Conservation (phyloP, 768 basidiomycete species). For the Lactarius tabidus region DNA sequence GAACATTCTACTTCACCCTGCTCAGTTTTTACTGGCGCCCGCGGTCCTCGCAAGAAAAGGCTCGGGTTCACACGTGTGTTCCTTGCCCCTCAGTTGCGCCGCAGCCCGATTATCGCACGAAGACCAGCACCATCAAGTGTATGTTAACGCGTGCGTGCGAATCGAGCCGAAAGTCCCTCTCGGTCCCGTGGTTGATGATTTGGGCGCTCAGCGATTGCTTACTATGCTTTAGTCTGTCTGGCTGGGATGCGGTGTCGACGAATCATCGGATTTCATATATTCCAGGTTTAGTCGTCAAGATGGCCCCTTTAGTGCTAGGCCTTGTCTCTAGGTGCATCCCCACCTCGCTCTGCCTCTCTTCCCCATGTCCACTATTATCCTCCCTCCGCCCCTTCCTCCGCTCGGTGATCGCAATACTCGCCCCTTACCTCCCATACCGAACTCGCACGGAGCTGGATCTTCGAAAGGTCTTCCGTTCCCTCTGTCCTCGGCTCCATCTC, state of each 20-base stretch:
- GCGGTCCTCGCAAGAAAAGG: neutral
- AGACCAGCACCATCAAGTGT: neutral
- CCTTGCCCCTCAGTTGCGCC: neutral
- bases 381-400: neutral
- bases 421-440: slow-evolving; percentile 6
- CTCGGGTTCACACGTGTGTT: neutral
- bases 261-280: neutral
- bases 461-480: neutral
- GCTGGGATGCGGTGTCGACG: neutral
- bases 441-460: neutral
- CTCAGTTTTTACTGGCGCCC: neutral
- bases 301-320: neutral
- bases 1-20: neutral
- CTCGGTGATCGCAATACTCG: neutral
- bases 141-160: neutral
- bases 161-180: neutral
- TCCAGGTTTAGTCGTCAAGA: neutral
- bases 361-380: slow-evolving; percentile 1
- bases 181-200: neutral
- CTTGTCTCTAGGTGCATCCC: neutral
- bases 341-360: neutral
- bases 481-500: neutral
- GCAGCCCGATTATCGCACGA: neutral
- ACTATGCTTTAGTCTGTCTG: neutral
- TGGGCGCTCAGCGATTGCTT: neutral